phyloP scores from a whole-genome alignment of 352 stramenopile genomes.

The Globisporangium irregulare region DNA sequence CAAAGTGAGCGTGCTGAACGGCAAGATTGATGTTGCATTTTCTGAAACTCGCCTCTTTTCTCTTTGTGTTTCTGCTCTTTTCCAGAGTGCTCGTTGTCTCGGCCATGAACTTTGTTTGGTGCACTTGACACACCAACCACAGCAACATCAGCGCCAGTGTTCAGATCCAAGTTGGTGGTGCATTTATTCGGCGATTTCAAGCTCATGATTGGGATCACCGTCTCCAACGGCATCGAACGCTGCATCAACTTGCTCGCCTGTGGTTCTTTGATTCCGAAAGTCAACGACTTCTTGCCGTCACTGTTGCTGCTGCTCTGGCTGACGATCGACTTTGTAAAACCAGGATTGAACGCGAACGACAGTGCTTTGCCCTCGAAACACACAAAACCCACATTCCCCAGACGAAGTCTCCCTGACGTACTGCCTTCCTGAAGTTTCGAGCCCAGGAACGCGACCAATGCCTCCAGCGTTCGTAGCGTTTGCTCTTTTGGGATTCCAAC shows the following conservation, averaged over 20 bases:
- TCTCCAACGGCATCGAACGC: conserved; percentile 9
- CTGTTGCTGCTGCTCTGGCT: conserved; percentile 6
- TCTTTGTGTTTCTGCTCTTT: conserved; percentile 7
- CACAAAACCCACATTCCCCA: conserved; percentile 38
- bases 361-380: conserved; percentile 41
- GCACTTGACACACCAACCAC: not conserved
- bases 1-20: not conserved
- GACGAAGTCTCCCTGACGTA: conserved; percentile 23
- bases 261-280: not conserved
- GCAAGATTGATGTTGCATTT: not conserved
- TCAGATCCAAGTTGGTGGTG: not conserved
- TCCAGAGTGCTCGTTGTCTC: not conserved
- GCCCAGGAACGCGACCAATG: conserved; percentile 38
- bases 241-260: not conserved
- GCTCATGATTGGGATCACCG: not conserved
- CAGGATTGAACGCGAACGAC: conserved; percentile 42
- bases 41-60: conserved; percentile 2
- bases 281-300: not conserved
- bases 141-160: not conserved
- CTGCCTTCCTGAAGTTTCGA: conserved; percentile 30
- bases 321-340: conserved; percentile 26
- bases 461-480: conserved; percentile 39
- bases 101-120: not conserved
- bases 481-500: conserved; percentile 42
- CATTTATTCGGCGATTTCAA: not conserved